Evolutionary conservation across 2,329 filamentous ascomycete genomes (phyloP).

Genomic region (Exophiala bonariae): DNA sequence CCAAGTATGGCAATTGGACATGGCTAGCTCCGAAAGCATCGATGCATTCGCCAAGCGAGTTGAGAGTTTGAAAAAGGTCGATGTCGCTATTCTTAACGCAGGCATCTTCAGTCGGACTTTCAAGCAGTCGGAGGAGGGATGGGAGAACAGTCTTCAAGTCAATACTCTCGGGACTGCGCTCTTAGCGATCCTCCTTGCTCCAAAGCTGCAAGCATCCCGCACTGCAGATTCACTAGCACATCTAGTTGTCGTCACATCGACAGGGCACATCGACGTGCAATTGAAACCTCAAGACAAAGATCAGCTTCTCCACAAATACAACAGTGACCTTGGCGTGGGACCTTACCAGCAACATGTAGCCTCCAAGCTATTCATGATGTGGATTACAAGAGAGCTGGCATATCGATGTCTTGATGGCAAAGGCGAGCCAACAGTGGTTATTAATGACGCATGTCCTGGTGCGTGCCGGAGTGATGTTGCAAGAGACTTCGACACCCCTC

Average conservation of each 20-base stretch:
- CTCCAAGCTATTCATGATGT: slow-evolving; percentile 44
- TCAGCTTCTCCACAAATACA: too few relatives aligned
- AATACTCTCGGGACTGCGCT: slow-evolving; percentile 27
- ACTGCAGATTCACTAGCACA: slow-evolving; percentile 46
- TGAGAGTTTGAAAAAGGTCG: slow-evolving; percentile 30
- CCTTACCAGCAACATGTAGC: slow-evolving; percentile 38
- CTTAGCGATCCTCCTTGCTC: slow-evolving; percentile 22
- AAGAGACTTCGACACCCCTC: slow-evolving; percentile 35
- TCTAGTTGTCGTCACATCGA: slow-evolving; percentile 34
- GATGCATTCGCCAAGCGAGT: slow-evolving; percentile 35
- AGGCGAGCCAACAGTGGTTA: slow-evolving; percentile 38
- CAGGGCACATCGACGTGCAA: slow-evolving; percentile 27
- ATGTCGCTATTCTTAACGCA: slow-evolving; percentile 42
- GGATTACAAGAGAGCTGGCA: slow-evolving; percentile 39
- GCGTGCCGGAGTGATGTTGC: slow-evolving; percentile 43
- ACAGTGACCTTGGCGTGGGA: slow-evolving; percentile 29
- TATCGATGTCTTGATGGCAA: slow-evolving; percentile 28
- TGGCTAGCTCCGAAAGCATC: slow-evolving; percentile 37
- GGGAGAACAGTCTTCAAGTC: slow-evolving; percentile 48
- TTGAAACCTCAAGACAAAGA: slow-evolving; percentile 34
- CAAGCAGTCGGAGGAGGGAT: slow-evolving; percentile 41
- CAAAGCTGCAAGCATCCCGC: slow-evolving; percentile 37
- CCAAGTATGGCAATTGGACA: slow-evolving; percentile 43
- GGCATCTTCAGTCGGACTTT: slow-evolving; percentile 39
- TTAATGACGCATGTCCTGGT: slow-evolving; percentile 46